Base-by-base conservation (phyloP, 768 basidiomycete species). In the Hypholoma sublateritium region DNA sequence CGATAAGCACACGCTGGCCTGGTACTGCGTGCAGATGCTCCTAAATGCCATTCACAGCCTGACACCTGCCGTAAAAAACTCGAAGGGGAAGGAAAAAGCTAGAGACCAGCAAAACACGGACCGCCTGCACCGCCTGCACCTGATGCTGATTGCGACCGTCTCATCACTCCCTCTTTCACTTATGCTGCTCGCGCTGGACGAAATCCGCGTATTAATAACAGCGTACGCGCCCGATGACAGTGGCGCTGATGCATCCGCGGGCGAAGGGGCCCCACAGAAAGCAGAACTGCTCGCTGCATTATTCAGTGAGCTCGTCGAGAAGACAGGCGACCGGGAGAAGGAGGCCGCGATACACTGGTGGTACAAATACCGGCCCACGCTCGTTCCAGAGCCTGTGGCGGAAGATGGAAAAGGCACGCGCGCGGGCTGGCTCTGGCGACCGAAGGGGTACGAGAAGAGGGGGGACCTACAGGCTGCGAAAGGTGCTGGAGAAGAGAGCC, bases 341-440 rank as follows among this genome's bases (percentile, higher is more conserved):
- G 84, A 82, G 65, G 77, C 77, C 58, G 83, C 72, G 41, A 79
- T 92, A 70, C 73, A 70, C 44, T 93, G 91, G 91, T 93, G 91
- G 91, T 79, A 84, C 66, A 76, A 80, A 54, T 72, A 81, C 60
- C 65, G 68, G 52, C 50, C 58, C 19, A 50, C 17, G 11, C 56
- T 71, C 36, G 43, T 67, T 45, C 56, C 57, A 45, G 61, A 59
- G 43, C 34, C 50, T 25, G 54, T 56, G 39, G 61, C 35, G 19
- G 55, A 21, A 22, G 53, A 59, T 32, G 57, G 41, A 49, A 52
- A 53, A 12, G 42, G 34, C 14, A 45, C 37, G 7, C 43, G 32
- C 8, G n/a, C 28, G 17, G 35, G 37, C 53, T 53, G 53, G 53
- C 34, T 44, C 16, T n/a, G 42, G 17, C 12, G 42, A 14, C 28